Conservation (phyloP, 768 basidiomycete species). For the Fomitopsis pulvina region DNA sequence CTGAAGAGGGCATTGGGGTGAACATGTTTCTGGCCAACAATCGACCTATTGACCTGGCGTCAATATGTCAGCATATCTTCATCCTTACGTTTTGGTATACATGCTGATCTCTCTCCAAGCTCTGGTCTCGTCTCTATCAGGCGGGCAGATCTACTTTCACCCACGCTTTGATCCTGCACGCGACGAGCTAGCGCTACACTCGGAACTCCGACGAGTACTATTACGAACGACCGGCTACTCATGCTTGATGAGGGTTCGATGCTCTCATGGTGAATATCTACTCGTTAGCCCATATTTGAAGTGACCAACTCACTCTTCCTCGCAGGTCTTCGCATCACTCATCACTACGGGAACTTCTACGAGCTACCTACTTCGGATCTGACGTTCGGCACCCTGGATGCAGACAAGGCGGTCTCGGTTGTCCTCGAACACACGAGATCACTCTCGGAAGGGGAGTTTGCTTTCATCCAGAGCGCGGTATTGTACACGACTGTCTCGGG, state of each 20-base stretch:
- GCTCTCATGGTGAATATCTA: slow-evolving; percentile 61
- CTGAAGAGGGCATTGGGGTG: slow-evolving; percentile 84
- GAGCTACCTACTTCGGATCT: slow-evolving; percentile 65
- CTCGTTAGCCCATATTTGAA: slow-evolving; percentile 8
- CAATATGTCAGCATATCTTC: slow-evolving; percentile 68
- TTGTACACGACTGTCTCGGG: slow-evolving; percentile 79
- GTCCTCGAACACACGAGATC: slow-evolving; percentile 64
- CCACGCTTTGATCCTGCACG: slow-evolving; percentile 76
- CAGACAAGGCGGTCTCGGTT: slow-evolving; percentile 74
- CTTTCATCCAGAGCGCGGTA: slow-evolving; percentile 79
- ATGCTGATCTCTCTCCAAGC: slow-evolving; percentile 32
- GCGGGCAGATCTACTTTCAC: slow-evolving; percentile 89
- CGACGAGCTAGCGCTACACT: slow-evolving; percentile 59
- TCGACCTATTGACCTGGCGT: slow-evolving; percentile 80
- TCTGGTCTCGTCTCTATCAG: slow-evolving; percentile 62
- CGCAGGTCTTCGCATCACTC: slow-evolving; percentile 55
- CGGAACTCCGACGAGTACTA: slow-evolving; percentile 69
- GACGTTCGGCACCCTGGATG: slow-evolving; percentile 72
- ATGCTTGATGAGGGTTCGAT: slow-evolving; percentile 74
- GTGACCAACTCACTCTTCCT: background rate
- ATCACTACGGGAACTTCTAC: slow-evolving; percentile 70
- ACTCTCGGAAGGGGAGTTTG: slow-evolving; percentile 66
- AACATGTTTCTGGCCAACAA: slow-evolving; percentile 82
- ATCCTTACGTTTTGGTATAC: background rate
- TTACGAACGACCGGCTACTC: slow-evolving; percentile 72